phyloP scores from a whole-genome alignment of 106 monocot genomes.

The Chionographis japonica region DNA sequence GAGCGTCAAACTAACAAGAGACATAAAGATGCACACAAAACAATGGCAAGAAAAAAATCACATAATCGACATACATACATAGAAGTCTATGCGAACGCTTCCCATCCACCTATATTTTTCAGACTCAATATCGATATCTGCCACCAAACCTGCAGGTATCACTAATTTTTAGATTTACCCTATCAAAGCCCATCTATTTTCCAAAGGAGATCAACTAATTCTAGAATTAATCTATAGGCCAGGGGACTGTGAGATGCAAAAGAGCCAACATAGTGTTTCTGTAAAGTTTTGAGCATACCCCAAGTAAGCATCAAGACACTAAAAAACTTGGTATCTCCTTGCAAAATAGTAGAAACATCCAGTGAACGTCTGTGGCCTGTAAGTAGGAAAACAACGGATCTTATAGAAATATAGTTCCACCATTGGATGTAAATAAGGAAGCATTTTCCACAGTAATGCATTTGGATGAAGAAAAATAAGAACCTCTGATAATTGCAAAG shows the following conservation, averaged over 20 bases:
- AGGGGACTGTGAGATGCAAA: neutral
- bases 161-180: neutral
- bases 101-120: slow-evolving; percentile 96
- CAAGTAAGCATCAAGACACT: slow-evolving; percentile 90
- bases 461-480: neutral
- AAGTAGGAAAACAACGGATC: neutral
- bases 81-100: slow-evolving; percentile 68
- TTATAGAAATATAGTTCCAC: neutral
- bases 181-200: too few relatives aligned
- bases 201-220: too few relatives aligned
- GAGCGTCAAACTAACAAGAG: too few relatives aligned
- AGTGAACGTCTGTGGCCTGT: slow-evolving; percentile 63
- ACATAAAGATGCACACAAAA: too few relatives aligned
- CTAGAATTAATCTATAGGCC: too few relatives aligned
- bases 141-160: slow-evolving; percentile 51
- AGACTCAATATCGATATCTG: slow-evolving; percentile 83
- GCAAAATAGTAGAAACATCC: slow-evolving; percentile 79
- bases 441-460: too few relatives aligned
- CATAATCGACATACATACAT: slow-evolving; percentile 31
- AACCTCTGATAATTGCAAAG: slow-evolving; percentile 81
- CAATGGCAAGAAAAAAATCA: too few relatives aligned
- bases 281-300: slow-evolving; percentile 45
- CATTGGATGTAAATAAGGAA: too few relatives aligned
- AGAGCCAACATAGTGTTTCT: neutral
- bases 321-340: slow-evolving; percentile 75